Evolutionary conservation across 2,329 filamentous ascomycete species (phyloP).

Genomic region (Microsporum ferrugineum): DNA sequence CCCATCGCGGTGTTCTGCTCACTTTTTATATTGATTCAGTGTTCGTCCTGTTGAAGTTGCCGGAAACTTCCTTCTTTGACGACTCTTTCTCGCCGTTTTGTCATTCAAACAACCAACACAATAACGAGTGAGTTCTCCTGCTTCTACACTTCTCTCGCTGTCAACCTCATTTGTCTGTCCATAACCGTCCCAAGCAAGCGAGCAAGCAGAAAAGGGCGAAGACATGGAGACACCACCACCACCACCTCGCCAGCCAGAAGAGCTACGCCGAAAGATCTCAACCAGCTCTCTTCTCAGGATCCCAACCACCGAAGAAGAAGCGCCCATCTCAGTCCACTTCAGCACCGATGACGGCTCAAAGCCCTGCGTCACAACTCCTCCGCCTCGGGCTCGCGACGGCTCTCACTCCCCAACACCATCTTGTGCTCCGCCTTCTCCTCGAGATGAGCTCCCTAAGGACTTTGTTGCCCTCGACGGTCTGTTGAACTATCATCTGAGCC

Average conservation of each 20-base stretch:
- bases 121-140: neutral
- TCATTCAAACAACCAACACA: neutral
- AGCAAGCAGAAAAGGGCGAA: neutral
- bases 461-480: constrained; percentile 16
- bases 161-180: neutral
- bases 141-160: neutral
- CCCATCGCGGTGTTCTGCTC: neutral
- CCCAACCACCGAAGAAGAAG: neutral
- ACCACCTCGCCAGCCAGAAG: neutral
- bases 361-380: neutral
- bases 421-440: neutral
- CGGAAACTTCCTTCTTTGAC: constrained; percentile 3
- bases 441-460: constrained; percentile 15
- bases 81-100: neutral
- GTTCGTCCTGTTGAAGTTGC: neutral
- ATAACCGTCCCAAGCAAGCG: neutral
- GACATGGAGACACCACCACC: neutral
- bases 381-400: constrained; percentile 3
- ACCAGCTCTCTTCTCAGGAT: constrained; percentile 1
- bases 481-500: constrained; percentile 20
- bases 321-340: neutral
- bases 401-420: neutral
- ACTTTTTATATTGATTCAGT: neutral
- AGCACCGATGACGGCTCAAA: neutral
- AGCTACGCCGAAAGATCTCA: constrained; percentile 9